phyloP scores from a whole-genome alignment of 116 monocot species.

The Zostera marina region DNA sequence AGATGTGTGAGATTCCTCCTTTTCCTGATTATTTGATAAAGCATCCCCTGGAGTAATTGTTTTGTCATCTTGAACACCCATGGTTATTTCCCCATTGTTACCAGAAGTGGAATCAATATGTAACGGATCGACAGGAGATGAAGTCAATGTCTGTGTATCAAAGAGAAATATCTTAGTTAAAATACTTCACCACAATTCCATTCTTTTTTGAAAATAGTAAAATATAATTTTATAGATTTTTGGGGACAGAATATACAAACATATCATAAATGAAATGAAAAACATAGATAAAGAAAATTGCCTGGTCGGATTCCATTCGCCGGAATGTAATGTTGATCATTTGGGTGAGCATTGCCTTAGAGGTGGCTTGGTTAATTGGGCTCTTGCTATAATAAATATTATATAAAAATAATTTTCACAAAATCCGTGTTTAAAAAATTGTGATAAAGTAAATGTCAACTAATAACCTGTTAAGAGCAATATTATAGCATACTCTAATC shows the following conservation, averaged over 20 bases:
- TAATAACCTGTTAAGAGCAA: slow-evolving; percentile 83
- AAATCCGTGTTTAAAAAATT: not conserved
- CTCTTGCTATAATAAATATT: slow-evolving; percentile 55
- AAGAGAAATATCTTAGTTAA: not conserved
- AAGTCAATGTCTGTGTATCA: slow-evolving; percentile 15
- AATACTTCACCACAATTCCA: not conserved
- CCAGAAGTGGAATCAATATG: slow-evolving; percentile 14
- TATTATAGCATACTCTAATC: slow-evolving; percentile 87
- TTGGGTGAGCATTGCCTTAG: slow-evolving; percentile 97
- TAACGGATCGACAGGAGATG: slow-evolving; percentile 11
- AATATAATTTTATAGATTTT: too few relatives aligned
- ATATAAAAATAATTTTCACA: slow-evolving; percentile 6
- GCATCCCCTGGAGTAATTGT: slow-evolving; percentile 60
- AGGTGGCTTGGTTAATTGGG: slow-evolving; percentile 88
- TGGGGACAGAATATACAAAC: too few relatives aligned
- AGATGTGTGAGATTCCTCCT: slow-evolving; percentile 46
- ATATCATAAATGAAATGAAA: not conserved
- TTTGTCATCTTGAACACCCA: slow-evolving; percentile 42
- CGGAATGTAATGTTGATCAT: slow-evolving; percentile 89
- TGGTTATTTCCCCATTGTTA: slow-evolving; percentile 38
- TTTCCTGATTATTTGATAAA: slow-evolving; percentile 32
- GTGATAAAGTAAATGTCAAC: not conserved
- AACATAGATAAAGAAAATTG: slow-evolving; percentile 6
- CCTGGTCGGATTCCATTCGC: slow-evolving; percentile 91
- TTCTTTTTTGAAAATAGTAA: too few relatives aligned